Evolutionary conservation across 1,284 basidiomycete species (phyloP).

Genomic region (Paramarasmius palmivorus): DNA sequence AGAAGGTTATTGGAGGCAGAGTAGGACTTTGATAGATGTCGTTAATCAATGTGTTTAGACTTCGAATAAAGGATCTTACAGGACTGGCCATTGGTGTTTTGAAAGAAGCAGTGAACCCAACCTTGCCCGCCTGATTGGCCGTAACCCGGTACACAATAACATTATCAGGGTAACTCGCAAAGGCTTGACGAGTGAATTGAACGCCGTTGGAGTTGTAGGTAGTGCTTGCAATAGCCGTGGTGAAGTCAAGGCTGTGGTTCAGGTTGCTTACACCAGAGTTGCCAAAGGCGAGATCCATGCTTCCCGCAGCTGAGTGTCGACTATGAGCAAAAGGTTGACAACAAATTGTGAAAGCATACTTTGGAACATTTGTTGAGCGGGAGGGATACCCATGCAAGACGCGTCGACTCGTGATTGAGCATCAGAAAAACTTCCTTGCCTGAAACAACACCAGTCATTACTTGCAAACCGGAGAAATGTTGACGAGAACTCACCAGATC

Average conservation of each 20-base stretch:
- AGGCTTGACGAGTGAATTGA: constrained; percentile 14
- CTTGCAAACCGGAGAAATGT: background rate
- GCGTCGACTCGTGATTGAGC: constrained; percentile 10
- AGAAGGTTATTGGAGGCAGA: constrained; percentile 6
- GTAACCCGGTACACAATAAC: constrained; percentile 14
- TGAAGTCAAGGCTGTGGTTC: constrained; percentile 15
- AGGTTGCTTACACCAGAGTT: constrained; percentile 3
- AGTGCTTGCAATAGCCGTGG: constrained; percentile 15
- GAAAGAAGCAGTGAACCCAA: constrained; percentile 12
- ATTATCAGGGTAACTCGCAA: constrained; percentile 16
- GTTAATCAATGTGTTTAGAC: background rate
- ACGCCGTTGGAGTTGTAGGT: constrained; percentile 13
- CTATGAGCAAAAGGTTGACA: background rate
- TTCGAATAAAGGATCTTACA: background rate
- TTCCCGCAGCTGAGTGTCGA: constrained; percentile 12
- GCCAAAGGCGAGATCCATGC: constrained; percentile 10
- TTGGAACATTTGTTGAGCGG: constrained; percentile 16
- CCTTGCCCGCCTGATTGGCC: constrained; percentile 5
- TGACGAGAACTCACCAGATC: constrained; percentile 15
- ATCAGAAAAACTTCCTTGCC: constrained; percentile 12
- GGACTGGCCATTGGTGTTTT: constrained; percentile 15
- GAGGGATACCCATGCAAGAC: constrained; percentile 14
- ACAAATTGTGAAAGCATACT: constrained; percentile 1
- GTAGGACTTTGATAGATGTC: constrained; percentile 2
- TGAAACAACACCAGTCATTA: background rate